These are phyloP conservation scores for Abortiporus biennis DNA, from an alignment of 1,284 basidiomycete species.

Conservation along the genomic window DNA sequence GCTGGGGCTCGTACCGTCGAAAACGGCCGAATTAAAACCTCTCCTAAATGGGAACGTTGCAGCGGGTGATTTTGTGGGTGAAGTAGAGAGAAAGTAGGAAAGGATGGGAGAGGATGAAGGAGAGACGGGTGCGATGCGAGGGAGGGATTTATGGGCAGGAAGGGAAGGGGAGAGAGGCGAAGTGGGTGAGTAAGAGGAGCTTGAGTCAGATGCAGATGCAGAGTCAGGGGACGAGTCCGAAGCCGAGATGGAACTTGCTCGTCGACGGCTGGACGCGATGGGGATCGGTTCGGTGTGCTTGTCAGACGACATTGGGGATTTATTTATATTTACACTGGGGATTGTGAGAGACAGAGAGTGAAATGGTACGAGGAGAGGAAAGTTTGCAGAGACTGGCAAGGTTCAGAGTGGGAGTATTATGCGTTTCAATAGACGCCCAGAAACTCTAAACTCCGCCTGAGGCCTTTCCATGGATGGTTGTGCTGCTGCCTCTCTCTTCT, in stretches of 20 bases:
- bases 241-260: slow-evolving; percentile 45
- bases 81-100: slow-evolving; percentile 59
- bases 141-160: slow-evolving; percentile 17
- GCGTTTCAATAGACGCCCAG: neutral
- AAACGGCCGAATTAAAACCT: slow-evolving; percentile 39
- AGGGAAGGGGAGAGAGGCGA: slow-evolving; percentile 39
- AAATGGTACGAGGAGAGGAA: neutral
- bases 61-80: slow-evolving; percentile 37
- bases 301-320: slow-evolving; percentile 13
- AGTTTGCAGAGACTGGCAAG: slow-evolving; percentile 1
- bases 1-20: slow-evolving; percentile 45
- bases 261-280: slow-evolving; percentile 34
- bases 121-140: slow-evolving; percentile 26
- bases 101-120: slow-evolving; percentile 59
- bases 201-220: slow-evolving; percentile 37
- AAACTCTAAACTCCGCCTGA: neutral
- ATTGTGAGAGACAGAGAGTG: slow-evolving; percentile 13
- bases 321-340: slow-evolving; percentile 13
- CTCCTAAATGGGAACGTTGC: slow-evolving; percentile 50
- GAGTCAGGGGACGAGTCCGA: slow-evolving; percentile 35
- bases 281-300: slow-evolving; percentile 63
- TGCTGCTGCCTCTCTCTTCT: neutral
- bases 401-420: neutral
- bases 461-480: neutral
- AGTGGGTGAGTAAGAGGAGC: slow-evolving; percentile 43